Conservation (phyloP, 2,329 filamentous ascomycete genomes). For the Ilyonectria sp. region DNA sequence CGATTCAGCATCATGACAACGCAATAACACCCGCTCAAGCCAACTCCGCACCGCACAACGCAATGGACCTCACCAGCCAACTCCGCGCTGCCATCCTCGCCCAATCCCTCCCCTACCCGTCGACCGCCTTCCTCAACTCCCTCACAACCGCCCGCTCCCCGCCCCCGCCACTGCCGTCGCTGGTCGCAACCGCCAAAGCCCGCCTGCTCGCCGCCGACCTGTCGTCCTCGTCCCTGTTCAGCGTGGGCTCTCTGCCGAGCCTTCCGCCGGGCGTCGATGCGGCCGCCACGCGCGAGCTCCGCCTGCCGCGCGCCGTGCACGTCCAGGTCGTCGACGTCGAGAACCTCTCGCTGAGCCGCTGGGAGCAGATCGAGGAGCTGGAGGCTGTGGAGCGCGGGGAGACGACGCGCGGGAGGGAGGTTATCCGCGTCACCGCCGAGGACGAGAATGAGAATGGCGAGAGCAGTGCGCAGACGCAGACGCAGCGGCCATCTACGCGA, state of each 20-base stretch:
- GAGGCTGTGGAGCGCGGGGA: slow-evolving; percentile 82
- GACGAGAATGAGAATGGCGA: slow-evolving; percentile 66
- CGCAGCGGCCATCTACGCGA: slow-evolving; percentile 5
- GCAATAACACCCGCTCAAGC: slow-evolving; percentile 9
- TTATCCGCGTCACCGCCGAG: slow-evolving; percentile 76
- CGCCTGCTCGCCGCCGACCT: slow-evolving; percentile 87
- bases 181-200: slow-evolving; percentile 85
- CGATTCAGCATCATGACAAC: slow-evolving; percentile 15
- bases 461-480: slow-evolving; percentile 45
- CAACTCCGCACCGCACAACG: neutral
- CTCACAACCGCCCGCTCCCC: slow-evolving; percentile 72
- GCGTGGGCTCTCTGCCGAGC: slow-evolving; percentile 55
- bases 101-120: slow-evolving; percentile 68
- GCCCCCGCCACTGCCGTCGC: slow-evolving; percentile 76
- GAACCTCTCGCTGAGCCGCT: slow-evolving; percentile 83
- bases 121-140: slow-evolving; percentile 72
- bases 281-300: slow-evolving; percentile 67
- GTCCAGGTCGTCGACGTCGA: slow-evolving; percentile 91
- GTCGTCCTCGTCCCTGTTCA: slow-evolving; percentile 65
- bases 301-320: slow-evolving; percentile 73
- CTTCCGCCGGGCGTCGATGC: slow-evolving; percentile 71
- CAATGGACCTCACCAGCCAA: slow-evolving; percentile 61
- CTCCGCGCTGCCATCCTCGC: slow-evolving; percentile 65
- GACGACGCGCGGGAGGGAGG: slow-evolving; percentile 81
- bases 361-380: slow-evolving; percentile 89